Conservation (phyloP, 139 green algal genomes). For the Deuterostichococcus epilithicus region DNA sequence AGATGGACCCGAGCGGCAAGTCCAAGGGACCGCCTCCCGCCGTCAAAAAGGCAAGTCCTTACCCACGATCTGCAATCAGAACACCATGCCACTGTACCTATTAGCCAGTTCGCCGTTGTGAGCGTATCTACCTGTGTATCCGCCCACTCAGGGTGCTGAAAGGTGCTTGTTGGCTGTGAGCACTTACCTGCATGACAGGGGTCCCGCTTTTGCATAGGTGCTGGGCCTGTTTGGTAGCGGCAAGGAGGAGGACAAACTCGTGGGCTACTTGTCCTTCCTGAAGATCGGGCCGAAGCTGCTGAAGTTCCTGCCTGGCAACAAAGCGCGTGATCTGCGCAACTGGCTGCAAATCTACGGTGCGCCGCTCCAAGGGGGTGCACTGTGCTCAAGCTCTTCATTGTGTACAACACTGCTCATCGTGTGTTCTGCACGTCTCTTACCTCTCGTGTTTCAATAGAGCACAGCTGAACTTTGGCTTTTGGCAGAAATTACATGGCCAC, state of each 20-base stretch:
- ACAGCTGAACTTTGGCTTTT: no score
- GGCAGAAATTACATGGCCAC: no score
- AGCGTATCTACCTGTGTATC: no score
- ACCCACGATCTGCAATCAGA: no score
- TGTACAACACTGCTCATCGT: no score
- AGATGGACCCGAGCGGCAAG: conserved; percentile 60
- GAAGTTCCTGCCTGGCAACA: conserved; percentile 87
- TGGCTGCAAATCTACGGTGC: conserved; percentile 90
- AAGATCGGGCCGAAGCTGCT: conserved; percentile 97
- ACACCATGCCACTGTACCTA: no score
- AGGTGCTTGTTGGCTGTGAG: background rate
- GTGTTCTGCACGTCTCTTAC: no score
- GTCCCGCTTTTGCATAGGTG: conserved; percentile 36
- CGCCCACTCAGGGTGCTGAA: no score
- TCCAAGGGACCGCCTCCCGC: conserved; percentile 79
- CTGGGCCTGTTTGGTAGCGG: conserved; percentile 81
- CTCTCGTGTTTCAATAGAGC: no score
- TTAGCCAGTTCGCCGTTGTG: no score
- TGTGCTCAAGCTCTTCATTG: no score
- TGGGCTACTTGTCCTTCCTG: conserved; percentile 81
- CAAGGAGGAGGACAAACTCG: conserved; percentile 95
- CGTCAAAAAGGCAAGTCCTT: conserved; percentile 97
- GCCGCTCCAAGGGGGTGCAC: no score
- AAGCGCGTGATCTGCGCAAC: conserved; percentile 83
- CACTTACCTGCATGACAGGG: background rate